Percentiles rank a stretch among this genome's conserved stretches.
Evolutionary conservation across 2,329 filamentous ascomycete genomes (phyloP).

Genomic region (Exserohilum rostratum): DNA sequence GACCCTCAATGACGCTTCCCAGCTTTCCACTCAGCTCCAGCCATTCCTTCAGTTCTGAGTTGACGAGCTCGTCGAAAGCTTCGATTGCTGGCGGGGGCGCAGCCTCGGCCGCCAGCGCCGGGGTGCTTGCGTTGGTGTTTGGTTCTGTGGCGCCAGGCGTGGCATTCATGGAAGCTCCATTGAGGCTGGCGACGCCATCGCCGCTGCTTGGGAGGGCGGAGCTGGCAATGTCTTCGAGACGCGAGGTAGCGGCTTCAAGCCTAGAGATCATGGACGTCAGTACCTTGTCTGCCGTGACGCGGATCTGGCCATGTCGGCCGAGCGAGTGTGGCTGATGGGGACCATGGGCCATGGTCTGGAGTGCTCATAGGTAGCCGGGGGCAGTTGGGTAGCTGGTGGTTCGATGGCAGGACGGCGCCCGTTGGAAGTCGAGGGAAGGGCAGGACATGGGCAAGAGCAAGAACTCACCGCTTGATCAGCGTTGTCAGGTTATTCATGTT

Average conservation of each 20-base stretch:
- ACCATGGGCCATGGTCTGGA: conserved; percentile 13
- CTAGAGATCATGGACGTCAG: conserved; percentile 65
- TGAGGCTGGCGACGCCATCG: conserved; percentile 21
- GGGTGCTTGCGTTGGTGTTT: conserved; percentile 40
- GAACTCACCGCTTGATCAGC: conserved; percentile 90
- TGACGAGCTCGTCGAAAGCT: conserved; percentile 83
- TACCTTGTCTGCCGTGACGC: conserved; percentile 42
- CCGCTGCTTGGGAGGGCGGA: conserved; percentile 58
- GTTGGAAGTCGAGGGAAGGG: background rate
- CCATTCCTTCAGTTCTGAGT: conserved; percentile 76
- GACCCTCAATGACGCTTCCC: conserved; percentile 78
- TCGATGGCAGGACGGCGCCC: background rate
- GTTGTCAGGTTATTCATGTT: conserved; percentile 98
- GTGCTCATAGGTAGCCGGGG: conserved; percentile 1
- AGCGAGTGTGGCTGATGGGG: conserved; percentile 19
- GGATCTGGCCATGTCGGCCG: conserved; percentile 23
- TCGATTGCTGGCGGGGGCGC: conserved; percentile 70
- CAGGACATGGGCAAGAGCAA: conserved; percentile 3
- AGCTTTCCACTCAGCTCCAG: conserved; percentile 77
- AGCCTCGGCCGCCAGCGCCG: conserved; percentile 48
- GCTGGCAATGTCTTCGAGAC: conserved; percentile 93
- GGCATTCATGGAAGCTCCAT: conserved; percentile 39
- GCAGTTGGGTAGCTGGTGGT: background rate
- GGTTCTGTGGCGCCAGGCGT: conserved; percentile 40
- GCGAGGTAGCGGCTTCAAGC: conserved; percentile 94